A percentile compares a stretch with the other conserved stretches of the same genome.
phyloP scores from a whole-genome alignment of 805 yeast genomes.

The Candida orba region DNA sequence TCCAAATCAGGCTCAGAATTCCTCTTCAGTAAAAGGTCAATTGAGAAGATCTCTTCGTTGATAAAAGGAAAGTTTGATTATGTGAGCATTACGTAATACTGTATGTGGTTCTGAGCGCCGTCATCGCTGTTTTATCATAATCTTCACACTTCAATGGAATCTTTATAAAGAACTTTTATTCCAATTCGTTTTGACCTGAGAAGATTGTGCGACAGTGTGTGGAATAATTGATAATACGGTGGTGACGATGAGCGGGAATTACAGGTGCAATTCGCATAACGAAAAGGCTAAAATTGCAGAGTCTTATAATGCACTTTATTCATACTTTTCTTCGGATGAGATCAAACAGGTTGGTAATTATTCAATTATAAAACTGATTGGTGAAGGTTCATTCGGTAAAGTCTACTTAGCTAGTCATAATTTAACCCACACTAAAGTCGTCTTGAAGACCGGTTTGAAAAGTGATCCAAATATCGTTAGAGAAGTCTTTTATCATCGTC shows the following conservation, averaged over 20 bases:
- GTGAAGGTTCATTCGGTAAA: constrained; percentile 90
- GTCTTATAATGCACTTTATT: constrained; percentile 54
- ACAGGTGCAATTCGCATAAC: constrained; percentile 16
- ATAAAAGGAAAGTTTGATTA: too few relatives aligned
- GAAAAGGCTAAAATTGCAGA: constrained; percentile 41
- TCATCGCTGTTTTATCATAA: too few relatives aligned
- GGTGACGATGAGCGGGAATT: constrained; percentile 1
- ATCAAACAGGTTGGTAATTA: constrained; percentile 76
- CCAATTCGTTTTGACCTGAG: too few relatives aligned
- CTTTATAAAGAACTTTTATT: too few relatives aligned
- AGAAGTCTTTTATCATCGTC: constrained; percentile 83
- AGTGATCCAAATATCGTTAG: constrained; percentile 82
- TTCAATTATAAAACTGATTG: constrained; percentile 62
- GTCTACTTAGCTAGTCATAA: constrained; percentile 80
- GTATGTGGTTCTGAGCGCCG: too few relatives aligned
- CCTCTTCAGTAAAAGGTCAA: too few relatives aligned
- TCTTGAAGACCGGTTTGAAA: constrained; percentile 71
- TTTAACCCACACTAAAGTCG: constrained; percentile 70
- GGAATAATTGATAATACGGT: too few relatives aligned
- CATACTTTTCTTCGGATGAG: constrained; percentile 38
- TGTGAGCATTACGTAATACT: too few relatives aligned
- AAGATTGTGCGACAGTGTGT: too few relatives aligned
- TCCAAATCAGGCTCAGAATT: too few relatives aligned
- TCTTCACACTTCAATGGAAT: too few relatives aligned
- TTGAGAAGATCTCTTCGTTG: too few relatives aligned